A percentile compares a stretch with the other conserved stretches of the same genome.
phyloP scores from a whole-genome alignment of 2,329 filamentous ascomycete species.

The Colletotrichum phormii region DNA sequence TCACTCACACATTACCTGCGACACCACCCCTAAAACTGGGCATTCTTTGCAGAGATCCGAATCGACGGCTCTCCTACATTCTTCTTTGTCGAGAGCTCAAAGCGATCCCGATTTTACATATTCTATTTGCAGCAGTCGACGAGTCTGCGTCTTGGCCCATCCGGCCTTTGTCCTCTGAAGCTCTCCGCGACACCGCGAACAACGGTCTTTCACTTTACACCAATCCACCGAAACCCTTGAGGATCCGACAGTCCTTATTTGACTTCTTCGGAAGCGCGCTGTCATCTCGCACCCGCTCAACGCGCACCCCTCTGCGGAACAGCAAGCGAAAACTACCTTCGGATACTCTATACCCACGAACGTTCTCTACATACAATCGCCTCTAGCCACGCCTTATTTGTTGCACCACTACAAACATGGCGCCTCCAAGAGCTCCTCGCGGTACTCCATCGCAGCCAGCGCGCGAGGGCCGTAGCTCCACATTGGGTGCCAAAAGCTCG shows the following conservation, averaged over 20 bases:
- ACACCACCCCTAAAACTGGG: slow-evolving; percentile 3
- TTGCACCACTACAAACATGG: slow-evolving; percentile 24
- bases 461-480: slow-evolving; percentile 46
- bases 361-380: not conserved
- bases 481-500: slow-evolving; percentile 45
- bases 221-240: not conserved
- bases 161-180: slow-evolving; percentile 17
- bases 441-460: slow-evolving; percentile 39
- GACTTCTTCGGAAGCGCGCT: not conserved
- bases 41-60: not conserved
- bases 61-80: not conserved
- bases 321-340: not conserved
- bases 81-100: slow-evolving; percentile 1
- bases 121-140: slow-evolving; percentile 6
- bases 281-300: not conserved
- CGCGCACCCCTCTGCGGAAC: not conserved
- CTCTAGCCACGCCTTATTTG: not conserved
- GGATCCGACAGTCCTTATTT: not conserved
- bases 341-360: not conserved
- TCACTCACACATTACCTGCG: slow-evolving; percentile 1
- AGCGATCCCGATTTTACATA: not conserved
- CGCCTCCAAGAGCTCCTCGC: slow-evolving; percentile 38
- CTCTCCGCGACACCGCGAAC: not conserved
- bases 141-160: slow-evolving; percentile 19
- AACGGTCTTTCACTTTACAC: slow-evolving; percentile 8